These are phyloP conservation scores for Ustilago tritici DNA, from an alignment of 1,284 basidiomycete genomes.

Conservation along the genomic window DNA sequence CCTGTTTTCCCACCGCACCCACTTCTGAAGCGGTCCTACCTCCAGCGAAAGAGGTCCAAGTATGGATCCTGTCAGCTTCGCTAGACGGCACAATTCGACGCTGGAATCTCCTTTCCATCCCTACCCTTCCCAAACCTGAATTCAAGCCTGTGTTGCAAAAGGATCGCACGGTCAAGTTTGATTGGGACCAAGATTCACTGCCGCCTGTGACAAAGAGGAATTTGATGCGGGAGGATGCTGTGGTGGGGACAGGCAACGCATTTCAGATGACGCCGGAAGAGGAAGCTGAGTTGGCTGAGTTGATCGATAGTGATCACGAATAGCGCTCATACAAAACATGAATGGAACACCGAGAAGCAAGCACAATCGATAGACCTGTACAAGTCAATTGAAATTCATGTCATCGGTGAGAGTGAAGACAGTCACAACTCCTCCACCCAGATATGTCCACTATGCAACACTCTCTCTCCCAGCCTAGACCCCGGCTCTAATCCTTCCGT, in stretches of 20 bases:
- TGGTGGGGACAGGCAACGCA: neutral
- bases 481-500: slow-evolving; percentile 52
- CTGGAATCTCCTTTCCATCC: slow-evolving; percentile 23
- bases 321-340: neutral
- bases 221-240: neutral
- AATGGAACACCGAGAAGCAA: no score
- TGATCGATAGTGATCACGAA: slow-evolving; percentile 42
- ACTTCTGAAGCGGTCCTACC: neutral
- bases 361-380: no score
- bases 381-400: neutral
- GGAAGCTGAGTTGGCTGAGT: slow-evolving; percentile 59
- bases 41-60: neutral
- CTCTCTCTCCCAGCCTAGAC: neutral
- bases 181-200: slow-evolving; percentile 19
- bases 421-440: slow-evolving; percentile 37
- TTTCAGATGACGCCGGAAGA: slow-evolving; percentile 56
- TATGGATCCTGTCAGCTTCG: slow-evolving; percentile 49
- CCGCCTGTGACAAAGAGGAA: neutral
- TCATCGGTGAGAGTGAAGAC: neutral
- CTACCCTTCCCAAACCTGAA: neutral
- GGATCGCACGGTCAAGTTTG: neutral
- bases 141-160: neutral
- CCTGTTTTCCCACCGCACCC: neutral
- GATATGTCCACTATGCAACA: slow-evolving; percentile 49
- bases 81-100: slow-evolving; percentile 59